A percentile compares a stretch with the other conserved stretches of the same genome.
These are phyloP conservation scores for Fusarium newnesense DNA, from an alignment of 2,329 filamentous ascomycete genomes.

Conservation along the genomic window DNA sequence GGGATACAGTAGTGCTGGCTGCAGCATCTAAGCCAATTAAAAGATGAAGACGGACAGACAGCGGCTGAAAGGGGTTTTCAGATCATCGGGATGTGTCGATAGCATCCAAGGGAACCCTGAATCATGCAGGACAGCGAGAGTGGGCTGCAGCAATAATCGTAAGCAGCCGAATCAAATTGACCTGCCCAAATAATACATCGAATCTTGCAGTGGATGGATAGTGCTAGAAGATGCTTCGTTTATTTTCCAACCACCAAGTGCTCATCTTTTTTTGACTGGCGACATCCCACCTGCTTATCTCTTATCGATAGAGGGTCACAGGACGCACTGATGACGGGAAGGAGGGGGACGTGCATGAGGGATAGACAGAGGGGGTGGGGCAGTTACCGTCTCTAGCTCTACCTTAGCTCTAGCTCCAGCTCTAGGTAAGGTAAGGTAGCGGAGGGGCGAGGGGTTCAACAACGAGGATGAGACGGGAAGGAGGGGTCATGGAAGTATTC, in stretches of 20 bases:
- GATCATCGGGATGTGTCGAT: conserved; percentile 26
- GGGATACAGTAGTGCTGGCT: conserved; percentile 4
- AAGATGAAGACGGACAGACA: not conserved
- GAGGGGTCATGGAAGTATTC: conserved; percentile 4
- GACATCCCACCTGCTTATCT: conserved; percentile 3
- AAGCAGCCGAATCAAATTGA: not conserved
- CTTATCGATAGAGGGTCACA: conserved; percentile 40
- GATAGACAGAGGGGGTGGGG: conserved; percentile 29
- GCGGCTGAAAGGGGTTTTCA: not conserved
- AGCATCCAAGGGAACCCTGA: conserved; percentile 10
- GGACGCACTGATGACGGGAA: conserved; percentile 34
- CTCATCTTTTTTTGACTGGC: conserved; percentile 17
- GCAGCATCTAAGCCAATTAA: conserved; percentile 8
- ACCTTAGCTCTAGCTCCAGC: too few relatives aligned
- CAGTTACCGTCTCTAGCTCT: conserved; percentile 3
- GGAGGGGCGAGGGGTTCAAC: conserved; percentile 13
- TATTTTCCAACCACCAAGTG: not conserved
- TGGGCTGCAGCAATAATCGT: not conserved
- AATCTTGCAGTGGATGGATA: not conserved
- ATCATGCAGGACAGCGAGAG: conserved; percentile 14
- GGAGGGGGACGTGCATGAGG: conserved; percentile 28
- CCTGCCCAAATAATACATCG: not conserved
- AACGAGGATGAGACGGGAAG: not conserved
- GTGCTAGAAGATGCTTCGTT: not conserved
- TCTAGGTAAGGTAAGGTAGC: not conserved